Percentiles rank a stretch among this genome's conserved stretches.
Evolutionary conservation across 352 stramenopile genomes (phyloP).

Genomic region (Globisporangium recalcitrans): DNA sequence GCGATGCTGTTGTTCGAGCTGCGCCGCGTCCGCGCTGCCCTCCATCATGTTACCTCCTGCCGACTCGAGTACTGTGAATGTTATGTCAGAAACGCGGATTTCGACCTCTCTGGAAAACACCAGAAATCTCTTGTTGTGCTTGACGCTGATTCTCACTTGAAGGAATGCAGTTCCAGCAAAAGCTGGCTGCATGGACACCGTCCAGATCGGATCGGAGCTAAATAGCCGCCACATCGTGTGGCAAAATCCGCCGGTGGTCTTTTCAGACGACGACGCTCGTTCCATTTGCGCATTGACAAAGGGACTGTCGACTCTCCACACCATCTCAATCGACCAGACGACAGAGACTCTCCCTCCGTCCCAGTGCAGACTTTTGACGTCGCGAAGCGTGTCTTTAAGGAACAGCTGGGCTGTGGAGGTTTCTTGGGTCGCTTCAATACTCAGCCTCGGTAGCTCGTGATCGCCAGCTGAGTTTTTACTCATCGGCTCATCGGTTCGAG

Average conservation of each 20-base stretch:
- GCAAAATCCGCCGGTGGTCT: neutral
- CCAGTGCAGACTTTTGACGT: constrained; percentile 7
- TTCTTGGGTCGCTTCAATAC: neutral
- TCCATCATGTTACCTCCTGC: neutral
- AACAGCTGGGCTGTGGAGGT: neutral
- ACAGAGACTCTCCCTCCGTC: neutral
- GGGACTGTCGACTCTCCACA: constrained; percentile 12
- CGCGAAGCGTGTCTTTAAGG: constrained; percentile 17
- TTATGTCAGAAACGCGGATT: neutral
- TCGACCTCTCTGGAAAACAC: constrained; percentile 4
- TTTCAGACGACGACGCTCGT: constrained; percentile 12
- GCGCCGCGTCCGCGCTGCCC: neutral
- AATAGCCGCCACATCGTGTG: constrained; percentile 26
- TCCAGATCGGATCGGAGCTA: constrained; percentile 11
- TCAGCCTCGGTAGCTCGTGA: neutral
- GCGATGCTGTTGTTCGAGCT: neutral
- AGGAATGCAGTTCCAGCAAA: constrained; percentile 15
- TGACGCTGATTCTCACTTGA: constrained; percentile 14
- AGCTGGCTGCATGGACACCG: constrained; percentile 6
- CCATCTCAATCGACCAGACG: constrained; percentile 19
- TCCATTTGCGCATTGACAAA: constrained; percentile 19
- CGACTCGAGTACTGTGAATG: neutral
- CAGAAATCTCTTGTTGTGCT: neutral
- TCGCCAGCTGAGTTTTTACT: neutral
- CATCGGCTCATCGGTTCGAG: neutral